These are phyloP conservation scores for Chamaenerion angustifolium DNA, from an alignment of 345 rosid species.

Conservation along the genomic window DNA sequence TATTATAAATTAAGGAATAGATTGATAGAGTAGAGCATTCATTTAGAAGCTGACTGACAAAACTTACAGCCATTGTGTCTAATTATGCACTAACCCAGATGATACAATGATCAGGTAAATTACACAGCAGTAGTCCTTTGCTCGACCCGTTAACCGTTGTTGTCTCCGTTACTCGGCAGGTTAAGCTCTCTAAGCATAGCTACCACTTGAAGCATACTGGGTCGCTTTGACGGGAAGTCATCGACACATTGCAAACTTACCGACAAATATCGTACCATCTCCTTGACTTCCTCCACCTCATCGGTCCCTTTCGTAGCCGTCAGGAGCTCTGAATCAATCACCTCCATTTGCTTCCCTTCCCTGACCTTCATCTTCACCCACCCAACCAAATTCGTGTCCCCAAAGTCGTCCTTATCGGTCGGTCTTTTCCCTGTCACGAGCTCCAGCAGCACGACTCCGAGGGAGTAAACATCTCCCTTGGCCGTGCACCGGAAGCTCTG, in stretches of 20 bases:
- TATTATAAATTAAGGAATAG: no score
- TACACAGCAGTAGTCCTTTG: no score
- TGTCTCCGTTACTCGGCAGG: constrained; percentile 4
- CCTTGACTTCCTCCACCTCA: constrained; percentile 20
- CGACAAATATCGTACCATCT: constrained; percentile 7
- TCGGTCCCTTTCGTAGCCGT: constrained; percentile 27
- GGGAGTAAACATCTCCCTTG: constrained; percentile 85
- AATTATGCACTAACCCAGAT: no score
- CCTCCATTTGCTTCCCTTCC: constrained; percentile 86
- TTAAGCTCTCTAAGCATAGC: constrained; percentile 10
- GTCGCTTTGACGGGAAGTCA: constrained; percentile 10
- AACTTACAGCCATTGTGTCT: no score
- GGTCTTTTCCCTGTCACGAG: constrained; percentile 87
- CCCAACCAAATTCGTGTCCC: constrained; percentile 94
- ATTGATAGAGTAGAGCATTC: no score
- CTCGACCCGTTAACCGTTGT: neutral
- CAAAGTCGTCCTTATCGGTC: constrained; percentile 89
- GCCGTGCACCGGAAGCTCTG: constrained; percentile 95
- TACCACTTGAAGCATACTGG: constrained; percentile 7
- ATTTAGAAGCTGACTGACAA: no score
- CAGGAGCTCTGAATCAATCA: constrained; percentile 64
- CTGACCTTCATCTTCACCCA: constrained; percentile 85
- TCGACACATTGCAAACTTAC: constrained; percentile 8
- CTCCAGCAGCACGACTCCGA: constrained; percentile 81
- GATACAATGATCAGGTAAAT: no score